Evolutionary conservation across 2,329 filamentous ascomycete species (phyloP).

Genomic region (Pseudomassariella vexata): DNA sequence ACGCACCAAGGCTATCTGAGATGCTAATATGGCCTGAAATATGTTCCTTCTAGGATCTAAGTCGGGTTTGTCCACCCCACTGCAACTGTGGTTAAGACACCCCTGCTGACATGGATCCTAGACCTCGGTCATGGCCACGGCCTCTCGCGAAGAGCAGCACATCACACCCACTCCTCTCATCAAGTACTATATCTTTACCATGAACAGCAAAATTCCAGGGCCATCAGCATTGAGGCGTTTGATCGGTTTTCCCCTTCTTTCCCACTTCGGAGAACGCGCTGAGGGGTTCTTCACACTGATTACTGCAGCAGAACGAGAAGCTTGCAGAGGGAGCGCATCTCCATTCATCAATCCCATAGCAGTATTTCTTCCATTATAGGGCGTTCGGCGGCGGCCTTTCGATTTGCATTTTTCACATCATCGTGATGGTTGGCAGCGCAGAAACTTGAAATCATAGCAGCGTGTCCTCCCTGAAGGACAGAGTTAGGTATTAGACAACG

Average conservation of each 20-base stretch:
- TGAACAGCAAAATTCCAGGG: not conserved
- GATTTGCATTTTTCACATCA: no score
- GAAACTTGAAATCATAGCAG: no score
- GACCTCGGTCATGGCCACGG: not conserved
- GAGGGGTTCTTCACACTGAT: constrained; percentile 6
- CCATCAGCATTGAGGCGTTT: constrained; percentile 5
- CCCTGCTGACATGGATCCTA: not conserved
- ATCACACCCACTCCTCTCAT: no score
- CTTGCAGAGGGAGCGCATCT: no score
- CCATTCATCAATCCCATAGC: no score
- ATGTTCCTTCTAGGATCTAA: constrained; percentile 41
- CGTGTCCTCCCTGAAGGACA: no score
- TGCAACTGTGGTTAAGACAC: not conserved
- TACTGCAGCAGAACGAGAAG: constrained; percentile 6
- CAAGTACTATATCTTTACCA: no score
- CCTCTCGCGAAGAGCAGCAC: not conserved
- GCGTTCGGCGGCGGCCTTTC: no score
- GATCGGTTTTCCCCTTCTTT: constrained; percentile 4
- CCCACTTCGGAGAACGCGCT: constrained; percentile 3
- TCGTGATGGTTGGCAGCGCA: no score
- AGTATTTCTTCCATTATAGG: no score
- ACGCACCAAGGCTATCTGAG: constrained; percentile 74
- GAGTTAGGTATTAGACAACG: no score
- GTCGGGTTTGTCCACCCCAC: constrained; percentile 9
- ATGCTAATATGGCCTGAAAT: constrained; percentile 49